Evolutionary conservation across 202 grass and related monocot species (phyloP).

Genomic region (Brachypodium distachyon): DNA sequence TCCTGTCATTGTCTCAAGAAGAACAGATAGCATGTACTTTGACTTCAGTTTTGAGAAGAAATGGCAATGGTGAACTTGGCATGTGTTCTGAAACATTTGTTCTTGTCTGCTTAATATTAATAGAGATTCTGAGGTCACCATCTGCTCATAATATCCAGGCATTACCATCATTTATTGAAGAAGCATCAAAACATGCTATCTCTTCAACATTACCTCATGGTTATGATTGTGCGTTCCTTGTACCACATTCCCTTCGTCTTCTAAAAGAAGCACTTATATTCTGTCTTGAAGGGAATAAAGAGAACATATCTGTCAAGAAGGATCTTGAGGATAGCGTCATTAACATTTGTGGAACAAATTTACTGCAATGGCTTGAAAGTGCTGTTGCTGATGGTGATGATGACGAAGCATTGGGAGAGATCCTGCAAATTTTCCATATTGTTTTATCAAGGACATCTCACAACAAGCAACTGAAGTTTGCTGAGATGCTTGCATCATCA

Average conservation of each 20-base stretch:
- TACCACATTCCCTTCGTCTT: constrained; percentile 66
- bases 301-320: constrained; percentile 28
- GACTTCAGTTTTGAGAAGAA: constrained; percentile 60
- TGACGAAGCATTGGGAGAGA: constrained; percentile 55
- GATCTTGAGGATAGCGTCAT: constrained; percentile 61
- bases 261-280: constrained; percentile 70
- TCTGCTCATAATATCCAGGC: constrained; percentile 52
- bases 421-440: constrained; percentile 82
- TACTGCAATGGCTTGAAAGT: constrained; percentile 65
- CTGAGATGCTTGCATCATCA: constrained; percentile 51
- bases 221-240: constrained; percentile 24
- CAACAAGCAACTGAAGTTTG: constrained; percentile 41
- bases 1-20: constrained; percentile 61
- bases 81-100: constrained; percentile 66
- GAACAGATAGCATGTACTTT: constrained; percentile 66
- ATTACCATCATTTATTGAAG: constrained; percentile 52
- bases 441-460: constrained; percentile 61
- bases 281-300: constrained; percentile 41
- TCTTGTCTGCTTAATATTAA: constrained; percentile 59
- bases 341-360: constrained; percentile 55
- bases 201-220: constrained; percentile 42
- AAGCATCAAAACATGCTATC: constrained; percentile 73
- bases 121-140: constrained; percentile 67
- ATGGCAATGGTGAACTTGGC: constrained; percentile 39
- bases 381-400: constrained; percentile 49